Evolutionary conservation across 2,329 filamentous ascomycete species (phyloP).

Genomic region (Exophiala spinifera): DNA sequence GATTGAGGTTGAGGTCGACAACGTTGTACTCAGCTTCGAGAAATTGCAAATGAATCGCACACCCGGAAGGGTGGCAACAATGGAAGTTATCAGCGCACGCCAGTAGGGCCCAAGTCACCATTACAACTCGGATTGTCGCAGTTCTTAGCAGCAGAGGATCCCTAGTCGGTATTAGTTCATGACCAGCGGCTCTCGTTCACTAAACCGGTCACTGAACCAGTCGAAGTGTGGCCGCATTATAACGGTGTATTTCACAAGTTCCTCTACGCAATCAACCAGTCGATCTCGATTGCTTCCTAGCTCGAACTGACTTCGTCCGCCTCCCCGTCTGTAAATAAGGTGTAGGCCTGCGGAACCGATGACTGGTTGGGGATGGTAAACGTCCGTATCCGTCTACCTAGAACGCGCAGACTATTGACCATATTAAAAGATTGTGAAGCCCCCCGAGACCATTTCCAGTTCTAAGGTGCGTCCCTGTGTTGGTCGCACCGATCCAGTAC

Average conservation of each 20-base stretch:
- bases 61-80: no score
- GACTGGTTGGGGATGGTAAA: slow-evolving; percentile 65
- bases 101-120: no score
- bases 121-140: no score
- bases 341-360: slow-evolving; percentile 62
- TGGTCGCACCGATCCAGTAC: slow-evolving; percentile 57
- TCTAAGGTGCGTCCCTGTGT: slow-evolving; percentile 64
- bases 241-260: slow-evolving; percentile 67
- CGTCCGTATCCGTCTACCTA: slow-evolving; percentile 69
- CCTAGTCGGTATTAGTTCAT: background rate
- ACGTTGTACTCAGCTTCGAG: no score
- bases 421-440: slow-evolving; percentile 67
- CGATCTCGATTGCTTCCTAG: slow-evolving; percentile 57
- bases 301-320: slow-evolving; percentile 45
- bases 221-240: slow-evolving; percentile 61
- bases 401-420: slow-evolving; percentile 61
- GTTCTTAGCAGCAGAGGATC: no score
- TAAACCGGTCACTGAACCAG: slow-evolving; percentile 61
- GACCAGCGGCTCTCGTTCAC: slow-evolving; percentile 46
- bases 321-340: slow-evolving; percentile 55
- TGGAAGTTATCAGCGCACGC: no score
- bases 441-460: slow-evolving; percentile 59
- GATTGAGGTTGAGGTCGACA: no score
- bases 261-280: slow-evolving; percentile 66
- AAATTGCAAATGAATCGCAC: no score